Percentiles rank a stretch among this genome's conserved stretches.
phyloP scores from a whole-genome alignment of 2,329 filamentous ascomycete species.

The Talaromyces sp. region DNA sequence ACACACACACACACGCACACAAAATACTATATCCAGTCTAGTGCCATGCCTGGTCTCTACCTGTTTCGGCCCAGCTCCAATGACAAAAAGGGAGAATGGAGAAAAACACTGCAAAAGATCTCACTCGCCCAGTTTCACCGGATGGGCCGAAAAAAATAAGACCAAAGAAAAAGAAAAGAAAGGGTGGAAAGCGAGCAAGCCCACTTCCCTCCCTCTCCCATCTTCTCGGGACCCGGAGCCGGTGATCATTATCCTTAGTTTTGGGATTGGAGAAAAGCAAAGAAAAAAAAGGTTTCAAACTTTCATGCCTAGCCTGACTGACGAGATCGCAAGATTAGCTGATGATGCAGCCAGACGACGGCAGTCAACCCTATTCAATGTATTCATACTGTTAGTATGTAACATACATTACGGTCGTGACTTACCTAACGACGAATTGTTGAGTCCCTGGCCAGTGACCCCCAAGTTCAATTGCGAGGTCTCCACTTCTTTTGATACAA shows the following conservation, averaged over 20 bases:
- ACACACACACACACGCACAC: conserved; percentile 8
- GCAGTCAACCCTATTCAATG: conserved; percentile 14
- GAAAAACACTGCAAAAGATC: background rate
- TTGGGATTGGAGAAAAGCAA: conserved; percentile 11
- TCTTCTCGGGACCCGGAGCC: conserved; percentile 17
- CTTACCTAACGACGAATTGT: conserved; percentile 1
- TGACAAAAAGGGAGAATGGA: conserved; percentile 7
- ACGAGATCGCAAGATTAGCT: conserved; percentile 15
- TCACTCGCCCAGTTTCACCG: conserved; percentile 10
- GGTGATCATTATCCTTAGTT: conserved; percentile 19
- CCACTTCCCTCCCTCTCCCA: conserved; percentile 10
- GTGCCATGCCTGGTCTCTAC: conserved; percentile 14
- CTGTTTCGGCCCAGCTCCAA: conserved; percentile 14
- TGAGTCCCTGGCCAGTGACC: conserved; percentile 6
- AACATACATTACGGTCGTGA: background rate
- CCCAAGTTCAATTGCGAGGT: conserved; percentile 2
- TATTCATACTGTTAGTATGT: too few relatives aligned
- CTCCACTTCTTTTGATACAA: conserved; percentile 14
- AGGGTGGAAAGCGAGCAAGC: conserved; percentile 1
- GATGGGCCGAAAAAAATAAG: conserved; percentile 10
- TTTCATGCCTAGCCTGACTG: conserved; percentile 6
- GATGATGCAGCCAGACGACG: conserved; percentile 15
- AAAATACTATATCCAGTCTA: conserved; percentile 13
- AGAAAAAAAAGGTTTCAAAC: conserved; percentile 3
- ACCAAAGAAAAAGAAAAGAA: conserved; percentile 6